Percentiles rank a stretch among this genome's conserved stretches.
These are phyloP conservation scores for Pisolithus thermaeus DNA, from an alignment of 1,284 basidiomycete species.

Conservation along the genomic window DNA sequence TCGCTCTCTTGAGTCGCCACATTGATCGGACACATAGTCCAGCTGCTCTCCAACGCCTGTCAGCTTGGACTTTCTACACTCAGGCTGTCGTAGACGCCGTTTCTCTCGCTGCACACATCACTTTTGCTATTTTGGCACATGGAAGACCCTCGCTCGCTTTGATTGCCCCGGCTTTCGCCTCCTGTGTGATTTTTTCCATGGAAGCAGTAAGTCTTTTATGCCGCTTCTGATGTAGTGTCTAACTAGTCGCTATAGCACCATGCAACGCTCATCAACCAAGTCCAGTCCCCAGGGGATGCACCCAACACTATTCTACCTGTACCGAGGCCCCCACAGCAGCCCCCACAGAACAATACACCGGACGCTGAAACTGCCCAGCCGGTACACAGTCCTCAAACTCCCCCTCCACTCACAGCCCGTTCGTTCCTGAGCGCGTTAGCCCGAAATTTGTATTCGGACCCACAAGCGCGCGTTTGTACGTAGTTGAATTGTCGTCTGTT, in stretches of 20 bases:
- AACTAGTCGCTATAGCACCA: slow-evolving; percentile 60
- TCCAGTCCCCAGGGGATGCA: slow-evolving; percentile 75
- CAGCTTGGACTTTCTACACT: slow-evolving; percentile 73
- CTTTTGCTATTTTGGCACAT: slow-evolving; percentile 76
- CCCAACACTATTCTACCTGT: slow-evolving; percentile 22
- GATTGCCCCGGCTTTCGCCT: slow-evolving; percentile 76
- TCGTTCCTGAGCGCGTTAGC: slow-evolving; percentile 48
- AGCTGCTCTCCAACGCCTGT: slow-evolving; percentile 70
- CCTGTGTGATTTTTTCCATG: slow-evolving; percentile 63
- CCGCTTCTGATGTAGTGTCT: not conserved
- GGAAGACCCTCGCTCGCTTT: slow-evolving; percentile 74
- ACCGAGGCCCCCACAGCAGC: slow-evolving; percentile 10
- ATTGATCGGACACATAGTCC: slow-evolving; percentile 73
- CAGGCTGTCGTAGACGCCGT: slow-evolving; percentile 77
- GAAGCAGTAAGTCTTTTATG: slow-evolving; percentile 53
- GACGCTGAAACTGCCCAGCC: slow-evolving; percentile 11
- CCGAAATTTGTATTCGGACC: slow-evolving; percentile 58
- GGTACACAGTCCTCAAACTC: slow-evolving; percentile 10
- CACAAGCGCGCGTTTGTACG: slow-evolving; percentile 67
- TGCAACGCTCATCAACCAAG: slow-evolving; percentile 69
- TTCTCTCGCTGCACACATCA: slow-evolving; percentile 80
- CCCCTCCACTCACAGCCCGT: slow-evolving; percentile 14
- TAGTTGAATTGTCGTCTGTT: slow-evolving; percentile 4
- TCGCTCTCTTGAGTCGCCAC: slow-evolving; percentile 69
- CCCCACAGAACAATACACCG: slow-evolving; percentile 4